Conservation (phyloP, 331 rosid genomes). For the Malus hybrid region DNA sequence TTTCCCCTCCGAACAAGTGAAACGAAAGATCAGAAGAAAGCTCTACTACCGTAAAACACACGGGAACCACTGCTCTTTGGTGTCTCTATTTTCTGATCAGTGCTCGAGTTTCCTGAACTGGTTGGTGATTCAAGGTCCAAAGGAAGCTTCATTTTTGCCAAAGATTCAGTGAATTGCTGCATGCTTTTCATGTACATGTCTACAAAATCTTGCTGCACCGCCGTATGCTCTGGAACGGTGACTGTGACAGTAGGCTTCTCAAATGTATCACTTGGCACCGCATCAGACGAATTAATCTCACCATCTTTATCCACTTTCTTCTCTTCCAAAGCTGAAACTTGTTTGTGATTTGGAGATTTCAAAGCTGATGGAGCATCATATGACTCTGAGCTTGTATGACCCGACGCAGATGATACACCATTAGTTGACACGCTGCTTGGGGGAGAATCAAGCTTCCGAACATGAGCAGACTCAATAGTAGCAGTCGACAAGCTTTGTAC, state of each 20-base stretch:
- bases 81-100: slow-evolving; percentile 50
- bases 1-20: slow-evolving; percentile 17
- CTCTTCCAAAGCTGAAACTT: slow-evolving; percentile 38
- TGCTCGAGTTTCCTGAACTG: slow-evolving; percentile 61
- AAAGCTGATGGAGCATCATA: slow-evolving; percentile 37
- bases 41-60: slow-evolving; percentile 85
- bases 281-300: slow-evolving; percentile 58
- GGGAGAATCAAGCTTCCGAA: slow-evolving; percentile 63
- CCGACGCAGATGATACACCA: slow-evolving; percentile 48
- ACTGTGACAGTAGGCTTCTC: neutral
- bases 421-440: slow-evolving; percentile 70
- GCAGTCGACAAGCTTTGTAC: slow-evolving; percentile 49
- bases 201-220: slow-evolving; percentile 92
- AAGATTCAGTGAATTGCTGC: slow-evolving; percentile 85
- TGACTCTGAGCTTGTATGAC: slow-evolving; percentile 50
- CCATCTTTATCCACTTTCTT: slow-evolving; percentile 50
- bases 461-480: slow-evolving; percentile 44
- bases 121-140: slow-evolving; percentile 61
- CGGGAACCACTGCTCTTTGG: slow-evolving; percentile 54
- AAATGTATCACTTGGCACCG: slow-evolving; percentile 34
- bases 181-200: slow-evolving; percentile 95
- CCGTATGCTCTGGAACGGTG: slow-evolving; percentile 51
- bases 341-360: slow-evolving; percentile 35
- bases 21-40: slow-evolving; percentile 60
- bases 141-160: slow-evolving; percentile 91